Evolutionary conservation across 495 filamentous ascomycete species (phyloP), one percentile per base, ranked within the genome.

Genomic region (Neurospora sp.): DNA sequence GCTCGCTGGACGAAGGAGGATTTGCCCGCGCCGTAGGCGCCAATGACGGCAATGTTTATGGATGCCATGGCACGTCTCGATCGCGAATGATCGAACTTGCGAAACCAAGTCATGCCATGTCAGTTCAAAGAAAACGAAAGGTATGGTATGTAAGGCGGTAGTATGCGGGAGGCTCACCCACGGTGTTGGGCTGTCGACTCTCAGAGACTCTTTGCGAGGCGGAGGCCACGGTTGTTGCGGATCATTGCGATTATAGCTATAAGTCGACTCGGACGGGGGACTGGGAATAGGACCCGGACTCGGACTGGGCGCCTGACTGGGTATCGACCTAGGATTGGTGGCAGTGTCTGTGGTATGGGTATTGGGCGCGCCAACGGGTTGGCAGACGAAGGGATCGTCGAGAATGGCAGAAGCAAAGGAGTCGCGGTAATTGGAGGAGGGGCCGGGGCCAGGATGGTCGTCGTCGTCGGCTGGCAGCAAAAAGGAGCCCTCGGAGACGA

Each of bases 31-130:
- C 90, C 89, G 75, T 88, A 85, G 75, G 88, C 87, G 70, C 96
- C 96, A 76, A 97, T 88, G 35, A 98, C 89, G 40, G 90, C 93
- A 78, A 98, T 92, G 77, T 93, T 94, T 78, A 97, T 89, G 78
- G 91, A 83, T 73, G 88, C 88, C 83, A 91, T 88, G 68, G 72
- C 65, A 70, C 68, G 70, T 53, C 77, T 74, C 73, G 72, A 40
- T 44, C 70, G 70, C 10, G 68, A 74, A 27, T 74, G 65, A 68
- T 79, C 74, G 61, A 78, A 77, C 78, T 77, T 65, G 69, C 69
- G 42, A 27, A 44, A 61, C 71, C 40, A 12, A 4, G 27, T 68
- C 74, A 69, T 38, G 44, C 48, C 22, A 39, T 40, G 31, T 71
- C 22, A 35, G 39, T 65, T 16, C 45, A 40, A 9, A 45, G 41